phyloP scores from a whole-genome alignment of 2,329 filamentous ascomycete genomes.

The Tolypocladium tropicale region DNA sequence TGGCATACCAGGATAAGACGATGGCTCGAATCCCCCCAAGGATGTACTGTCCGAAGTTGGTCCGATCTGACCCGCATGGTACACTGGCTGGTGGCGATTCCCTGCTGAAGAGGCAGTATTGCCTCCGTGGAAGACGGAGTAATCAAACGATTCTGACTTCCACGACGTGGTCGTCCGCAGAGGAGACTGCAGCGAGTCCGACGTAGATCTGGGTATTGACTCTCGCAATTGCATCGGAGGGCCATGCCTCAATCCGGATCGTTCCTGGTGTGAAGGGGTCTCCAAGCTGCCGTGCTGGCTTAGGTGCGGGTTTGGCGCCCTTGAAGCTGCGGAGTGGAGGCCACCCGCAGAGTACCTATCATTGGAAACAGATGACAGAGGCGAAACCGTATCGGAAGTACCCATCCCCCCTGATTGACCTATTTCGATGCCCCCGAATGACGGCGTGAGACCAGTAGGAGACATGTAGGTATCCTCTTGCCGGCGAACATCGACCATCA shows the following conservation, averaged over 20 bases:
- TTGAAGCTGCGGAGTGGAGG: conserved; percentile 30
- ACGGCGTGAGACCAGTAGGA: conserved; percentile 55
- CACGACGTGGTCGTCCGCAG: conserved; percentile 51
- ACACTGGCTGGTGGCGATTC: conserved; percentile 37
- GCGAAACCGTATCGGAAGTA: conserved; percentile 45
- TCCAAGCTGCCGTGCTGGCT: conserved; percentile 8
- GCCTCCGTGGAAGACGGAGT: conserved; percentile 38
- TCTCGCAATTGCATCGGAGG: conserved; percentile 51
- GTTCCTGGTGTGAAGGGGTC: conserved; percentile 26
- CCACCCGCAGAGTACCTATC: conserved; percentile 34
- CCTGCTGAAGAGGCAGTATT: conserved; percentile 35
- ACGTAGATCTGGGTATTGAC: conserved; percentile 44
- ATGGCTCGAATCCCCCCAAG: conserved; percentile 38
- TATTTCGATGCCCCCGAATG: conserved; percentile 58
- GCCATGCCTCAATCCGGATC: conserved; percentile 37
- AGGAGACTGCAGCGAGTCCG: conserved; percentile 48
- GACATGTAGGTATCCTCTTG: conserved; percentile 57
- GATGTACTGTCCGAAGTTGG: conserved; percentile 18
- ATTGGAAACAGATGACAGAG: conserved; percentile 42
- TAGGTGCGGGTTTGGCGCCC: conserved; percentile 34
- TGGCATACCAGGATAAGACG: conserved; percentile 40
- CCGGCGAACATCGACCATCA: conserved; percentile 60
- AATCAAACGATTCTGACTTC: conserved; percentile 51
- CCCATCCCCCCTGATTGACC: conserved; percentile 40
- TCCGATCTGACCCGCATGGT: conserved; percentile 36